Conservation (phyloP, 495 filamentous ascomycete genomes). For the Paragyromitra xinjiangensis region DNA sequence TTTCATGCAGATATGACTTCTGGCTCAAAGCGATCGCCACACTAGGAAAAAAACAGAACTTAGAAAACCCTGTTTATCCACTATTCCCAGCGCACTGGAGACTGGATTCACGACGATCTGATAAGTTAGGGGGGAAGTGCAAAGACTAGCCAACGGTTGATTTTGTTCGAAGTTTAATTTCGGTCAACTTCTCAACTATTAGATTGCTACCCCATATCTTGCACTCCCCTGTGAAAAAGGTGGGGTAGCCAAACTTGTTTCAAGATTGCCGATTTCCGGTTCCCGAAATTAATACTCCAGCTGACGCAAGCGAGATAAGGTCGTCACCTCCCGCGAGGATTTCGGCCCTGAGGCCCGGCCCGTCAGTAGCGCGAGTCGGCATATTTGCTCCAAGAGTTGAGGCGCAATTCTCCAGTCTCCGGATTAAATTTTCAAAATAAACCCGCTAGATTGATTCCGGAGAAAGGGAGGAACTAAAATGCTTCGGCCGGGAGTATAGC, state of each 20-base stretch:
- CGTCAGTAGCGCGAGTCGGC: not conserved
- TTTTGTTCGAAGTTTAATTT: not conserved
- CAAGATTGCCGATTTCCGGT: slow-evolving; percentile 16
- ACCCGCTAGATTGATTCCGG: slow-evolving; percentile 7
- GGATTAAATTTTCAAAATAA: not conserved
- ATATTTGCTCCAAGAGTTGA: not conserved
- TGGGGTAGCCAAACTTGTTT: slow-evolving; percentile 20
- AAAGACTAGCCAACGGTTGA: not conserved
- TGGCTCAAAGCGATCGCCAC: not conserved
- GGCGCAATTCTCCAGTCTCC: not conserved
- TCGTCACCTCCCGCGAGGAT: not conserved
- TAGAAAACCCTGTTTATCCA: not conserved
- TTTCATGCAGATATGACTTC: slow-evolving; percentile 7
- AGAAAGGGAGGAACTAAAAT: not conserved
- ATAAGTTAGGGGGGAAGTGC: not conserved
- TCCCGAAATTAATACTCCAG: not conserved
- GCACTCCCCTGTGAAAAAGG: slow-evolving; percentile 10
- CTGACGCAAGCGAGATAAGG: not conserved
- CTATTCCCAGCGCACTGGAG: not conserved
- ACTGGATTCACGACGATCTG: not conserved
- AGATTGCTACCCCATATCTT: not conserved
- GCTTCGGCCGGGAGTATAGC: not conserved
- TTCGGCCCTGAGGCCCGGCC: slow-evolving; percentile 27
- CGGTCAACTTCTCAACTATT: not conserved
- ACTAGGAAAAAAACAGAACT: not conserved